Base-by-base conservation (phyloP, 139 green algal species). In the Haematococcus lacustris region DNA sequence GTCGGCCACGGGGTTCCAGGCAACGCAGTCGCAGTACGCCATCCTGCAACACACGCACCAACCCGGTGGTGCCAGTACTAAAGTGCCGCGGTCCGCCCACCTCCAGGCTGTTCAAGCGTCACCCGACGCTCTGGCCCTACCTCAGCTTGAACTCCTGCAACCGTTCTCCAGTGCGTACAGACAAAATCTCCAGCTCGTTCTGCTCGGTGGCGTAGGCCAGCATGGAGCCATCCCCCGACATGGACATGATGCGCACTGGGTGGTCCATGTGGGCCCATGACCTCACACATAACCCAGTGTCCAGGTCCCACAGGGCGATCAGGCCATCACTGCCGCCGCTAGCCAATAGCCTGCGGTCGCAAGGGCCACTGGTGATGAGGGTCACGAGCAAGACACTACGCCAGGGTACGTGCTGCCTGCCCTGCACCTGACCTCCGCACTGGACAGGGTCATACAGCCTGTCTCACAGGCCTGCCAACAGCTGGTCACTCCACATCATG, bases 171-270 rank as follows among this genome's bases (percentile, higher is more conserved):
- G 53, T 51, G 4, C 17, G 4, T 26, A 37, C 35, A 3, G 35
- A 51, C 63, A 69, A 37, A 39, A 62, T 13, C 40, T 71, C 66
- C 28, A 71, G 40, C 67, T 72, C 67, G 1, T 43, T 43, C 28
- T 77, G 70, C 66, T 77, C 76, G 34, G 37, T 68, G 53, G 64
- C 50, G 66, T 81, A 81, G 3, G 76, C 76, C 70, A 81, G 65
- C 38, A 64, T 71, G 47, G 30, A 32, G 40, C 53, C 60, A 35
- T 81, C 76, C 17, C 57, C 9, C 39, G 38, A 67, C 43, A 81
- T 60, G 30, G 65, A 66, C 30, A 81, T 32, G 9, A 66, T 67
- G 25, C 76, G 70, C 51, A 81, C 71, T 6, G 76, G 65, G 70
- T 77, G 70, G 70, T 81, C 76, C 35, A 73, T 73, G 23, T 73